Evolutionary conservation across 2,329 filamentous ascomycete species (phyloP), one percentile per base, ranked within the genome.

Genomic region (Penicillium sp.): DNA sequence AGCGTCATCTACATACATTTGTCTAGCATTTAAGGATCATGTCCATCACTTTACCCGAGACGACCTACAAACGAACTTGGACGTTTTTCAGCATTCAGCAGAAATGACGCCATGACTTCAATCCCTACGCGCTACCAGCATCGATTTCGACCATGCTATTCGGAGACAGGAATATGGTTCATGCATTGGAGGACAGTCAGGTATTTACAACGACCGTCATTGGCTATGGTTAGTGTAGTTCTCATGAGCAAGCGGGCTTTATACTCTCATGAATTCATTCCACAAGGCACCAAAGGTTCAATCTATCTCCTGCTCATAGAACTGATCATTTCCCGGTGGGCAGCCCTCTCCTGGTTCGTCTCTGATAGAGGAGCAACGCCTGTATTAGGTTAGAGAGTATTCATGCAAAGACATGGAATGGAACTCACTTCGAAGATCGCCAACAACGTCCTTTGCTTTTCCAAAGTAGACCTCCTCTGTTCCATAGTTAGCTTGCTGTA

Each of bases 401-500:
- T 45, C 26, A 56, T 18, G 38, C 45, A 42, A 38, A 58, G 23
- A 46, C 33, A 45, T 21, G 18, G 33, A 23, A n/a, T n/a, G n/a
- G n/a, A 43, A 68, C 78, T 73, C 77, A 81, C 92, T 97, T 72
- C 94, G 83, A 74, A 99, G 77, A 73, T 99, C 93, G 55, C 93
- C 94, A 3, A 99, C 93, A 3, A 99, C 91, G 75, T 99, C 94
- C 83, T 96, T 97, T 55, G 94, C 93, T 81, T 99, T 99, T 71
- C 94, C 94, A 76, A 99, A 99, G 78, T 99, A 99, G 50, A 99
- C 94, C 77, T 99, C 94, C 80, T 99, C 80, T 81, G 65, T 56
- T 33, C 23, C 1, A 53, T 23, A 30, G 30, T 52, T 26, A 60
- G 47, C 18, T 47, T 50, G 6, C 30, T 40, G 46, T 40, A 50